Percentiles rank a stretch among this genome's conserved stretches.
Conservation (phyloP, 2,329 filamentous ascomycete genomes). For the Xylariales sp. region DNA sequence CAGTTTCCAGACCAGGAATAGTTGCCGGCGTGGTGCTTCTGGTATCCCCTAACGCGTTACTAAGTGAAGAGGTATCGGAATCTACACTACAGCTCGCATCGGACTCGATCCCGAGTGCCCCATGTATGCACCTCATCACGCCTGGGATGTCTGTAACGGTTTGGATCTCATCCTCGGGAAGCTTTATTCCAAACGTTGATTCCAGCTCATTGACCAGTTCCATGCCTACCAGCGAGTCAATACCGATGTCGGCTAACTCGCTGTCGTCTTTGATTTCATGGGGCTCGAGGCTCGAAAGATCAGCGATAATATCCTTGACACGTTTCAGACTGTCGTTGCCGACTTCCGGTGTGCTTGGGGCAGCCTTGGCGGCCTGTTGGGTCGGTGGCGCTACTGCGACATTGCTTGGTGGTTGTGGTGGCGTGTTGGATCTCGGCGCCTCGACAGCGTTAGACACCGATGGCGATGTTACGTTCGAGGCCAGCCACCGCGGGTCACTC, state of each 20-base stretch:
- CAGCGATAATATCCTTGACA: constrained; percentile 43
- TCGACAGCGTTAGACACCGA: no score
- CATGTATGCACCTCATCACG: constrained; percentile 13
- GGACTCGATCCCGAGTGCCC: constrained; percentile 13
- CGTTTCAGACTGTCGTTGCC: neutral
- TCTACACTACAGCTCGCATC: neutral
- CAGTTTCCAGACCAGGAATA: no score
- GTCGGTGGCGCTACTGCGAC: no score
- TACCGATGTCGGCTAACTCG: constrained; percentile 56
- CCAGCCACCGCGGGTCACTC: neutral
- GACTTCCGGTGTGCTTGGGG: neutral
- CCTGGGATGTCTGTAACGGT: constrained; percentile 18
- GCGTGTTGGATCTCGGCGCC: no score
- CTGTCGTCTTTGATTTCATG: constrained; percentile 52
- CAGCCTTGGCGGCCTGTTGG: neutral
- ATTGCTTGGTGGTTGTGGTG: neutral
- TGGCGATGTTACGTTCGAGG: neutral
- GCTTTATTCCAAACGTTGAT: constrained; percentile 46
- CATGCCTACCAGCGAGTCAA: constrained; percentile 62
- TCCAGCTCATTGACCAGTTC: constrained; percentile 58
- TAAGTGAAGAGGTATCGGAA: neutral
- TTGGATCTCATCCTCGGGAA: constrained; percentile 20
- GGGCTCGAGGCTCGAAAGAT: constrained; percentile 52
- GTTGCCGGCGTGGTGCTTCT: no score
- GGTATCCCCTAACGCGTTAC: no score